phyloP scores from a whole-genome alignment of 768 basidiomycete genomes.

The Phanerodontia chrysosporium region DNA sequence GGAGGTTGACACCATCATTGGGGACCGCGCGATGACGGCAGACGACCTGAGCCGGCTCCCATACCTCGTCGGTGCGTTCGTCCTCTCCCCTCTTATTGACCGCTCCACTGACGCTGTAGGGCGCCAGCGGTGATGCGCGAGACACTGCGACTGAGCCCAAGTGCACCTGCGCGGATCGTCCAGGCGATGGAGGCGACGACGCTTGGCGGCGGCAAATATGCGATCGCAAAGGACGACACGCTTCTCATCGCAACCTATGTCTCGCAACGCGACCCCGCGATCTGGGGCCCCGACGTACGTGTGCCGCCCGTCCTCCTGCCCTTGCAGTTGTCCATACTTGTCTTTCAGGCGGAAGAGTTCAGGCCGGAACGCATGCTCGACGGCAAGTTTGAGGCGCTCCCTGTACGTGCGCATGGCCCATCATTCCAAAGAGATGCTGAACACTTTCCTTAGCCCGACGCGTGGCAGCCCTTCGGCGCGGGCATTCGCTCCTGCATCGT shows the following conservation, averaged over 20 bases:
- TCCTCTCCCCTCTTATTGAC: not conserved
- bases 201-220: constrained; percentile 35
- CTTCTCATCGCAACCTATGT: not conserved
- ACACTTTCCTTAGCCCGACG: constrained; percentile 29
- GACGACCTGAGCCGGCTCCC: constrained; percentile 39
- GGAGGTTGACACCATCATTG: constrained; percentile 44
- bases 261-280: constrained; percentile 36
- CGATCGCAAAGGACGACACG: constrained; percentile 15
- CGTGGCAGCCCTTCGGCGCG: constrained; percentile 38
- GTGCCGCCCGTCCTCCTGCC: not conserved
- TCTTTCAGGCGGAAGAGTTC: constrained; percentile 31
- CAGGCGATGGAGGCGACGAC: constrained; percentile 31
- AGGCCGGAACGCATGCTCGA: constrained; percentile 46
- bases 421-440: not conserved
- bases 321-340: not conserved
- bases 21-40: constrained; percentile 31
- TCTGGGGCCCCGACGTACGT: constrained; percentile 48
- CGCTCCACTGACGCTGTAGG: not conserved
- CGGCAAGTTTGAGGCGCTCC: constrained; percentile 43
- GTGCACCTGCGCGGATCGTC: constrained; percentile 29
- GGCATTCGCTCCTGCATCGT: constrained; percentile 23
- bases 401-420: constrained; percentile 20
- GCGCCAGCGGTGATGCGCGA: constrained; percentile 33
- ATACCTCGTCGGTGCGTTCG: constrained; percentile 33
- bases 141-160: constrained; percentile 32